A percentile compares a stretch with the other conserved stretches of the same genome.
These are phyloP conservation scores for Boletellus emodensis DNA, from an alignment of 768 basidiomycete species.

Conservation along the genomic window DNA sequence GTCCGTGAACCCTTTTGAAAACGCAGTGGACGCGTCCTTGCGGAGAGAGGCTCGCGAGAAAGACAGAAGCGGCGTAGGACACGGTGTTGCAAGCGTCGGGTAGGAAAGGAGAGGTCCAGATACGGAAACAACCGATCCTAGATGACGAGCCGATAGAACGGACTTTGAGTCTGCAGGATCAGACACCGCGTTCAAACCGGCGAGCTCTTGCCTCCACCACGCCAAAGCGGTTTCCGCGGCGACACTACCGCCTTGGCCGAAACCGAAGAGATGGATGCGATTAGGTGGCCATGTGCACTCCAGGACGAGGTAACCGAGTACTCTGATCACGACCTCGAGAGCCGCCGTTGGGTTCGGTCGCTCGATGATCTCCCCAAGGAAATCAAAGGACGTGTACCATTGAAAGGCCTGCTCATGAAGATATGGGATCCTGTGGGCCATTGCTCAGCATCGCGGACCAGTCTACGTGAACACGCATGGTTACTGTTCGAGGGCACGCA, in stretches of 20 bases:
- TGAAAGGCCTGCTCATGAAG: constrained; percentile 77
- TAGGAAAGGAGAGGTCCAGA: constrained; percentile 76
- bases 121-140: constrained; percentile 68
- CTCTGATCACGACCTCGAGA: constrained; percentile 49
- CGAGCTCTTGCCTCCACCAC: constrained; percentile 46
- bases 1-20: constrained; percentile 56
- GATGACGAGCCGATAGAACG: constrained; percentile 18
- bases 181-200: constrained; percentile 1
- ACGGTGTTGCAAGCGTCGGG: constrained; percentile 52
- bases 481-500: constrained; percentile 76
- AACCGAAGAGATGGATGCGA: constrained; percentile 84
- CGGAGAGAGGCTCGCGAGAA: constrained; percentile 51
- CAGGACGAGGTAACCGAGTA: constrained; percentile 53
- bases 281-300: constrained; percentile 63
- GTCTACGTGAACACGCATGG: constrained; percentile 18
- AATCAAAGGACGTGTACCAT: constrained; percentile 84
- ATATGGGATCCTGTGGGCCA: constrained; percentile 59
- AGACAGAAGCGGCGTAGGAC: constrained; percentile 60
- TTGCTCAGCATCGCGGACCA: constrained; percentile 9
- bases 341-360: constrained; percentile 72
- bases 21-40: constrained; percentile 43
- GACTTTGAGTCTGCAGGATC: constrained; percentile 6
- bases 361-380: constrained; percentile 65
- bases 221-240: constrained; percentile 62
- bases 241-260: constrained; percentile 81